Conservation (phyloP, 331 rosid genomes). For the Ulmus americana region DNA sequence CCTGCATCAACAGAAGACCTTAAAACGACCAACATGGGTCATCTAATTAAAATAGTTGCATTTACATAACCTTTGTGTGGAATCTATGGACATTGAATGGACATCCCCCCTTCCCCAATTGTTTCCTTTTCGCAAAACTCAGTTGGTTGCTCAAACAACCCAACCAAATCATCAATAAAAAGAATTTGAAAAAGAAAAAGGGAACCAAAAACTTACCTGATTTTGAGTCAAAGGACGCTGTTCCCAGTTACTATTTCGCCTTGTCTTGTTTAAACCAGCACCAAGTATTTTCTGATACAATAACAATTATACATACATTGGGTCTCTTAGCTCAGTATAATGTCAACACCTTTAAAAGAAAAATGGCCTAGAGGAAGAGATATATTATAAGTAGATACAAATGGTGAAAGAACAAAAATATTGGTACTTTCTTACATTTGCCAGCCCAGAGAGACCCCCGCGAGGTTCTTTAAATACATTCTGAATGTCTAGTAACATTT, state of each 20-base stretch:
- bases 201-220: constrained; percentile 49
- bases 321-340: constrained; percentile 7
- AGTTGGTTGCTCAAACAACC: background rate
- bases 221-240: constrained; percentile 72
- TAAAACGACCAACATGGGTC: background rate
- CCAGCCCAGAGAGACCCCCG: constrained; percentile 86
- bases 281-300: constrained; percentile 75
- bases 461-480: constrained; percentile 60
- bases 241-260: constrained; percentile 95
- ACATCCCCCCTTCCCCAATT: too few relatives aligned
- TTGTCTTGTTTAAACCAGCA: constrained; percentile 81
- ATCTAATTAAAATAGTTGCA: background rate
- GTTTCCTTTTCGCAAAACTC: background rate
- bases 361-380: background rate
- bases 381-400: background rate
- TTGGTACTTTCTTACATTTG: constrained; percentile 45
- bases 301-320: constrained; percentile 16
- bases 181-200: background rate
- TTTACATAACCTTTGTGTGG: background rate
- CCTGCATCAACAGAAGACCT: background rate
- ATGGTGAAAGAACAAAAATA: background rate
- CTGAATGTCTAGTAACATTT: constrained; percentile 72
- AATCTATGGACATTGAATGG: too few relatives aligned
- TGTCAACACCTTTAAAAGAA: constrained; percentile 10
- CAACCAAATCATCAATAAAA: background rate